Percentiles rank a stretch among this genome's conserved stretches.
Conservation (phyloP, 2,329 filamentous ascomycete genomes). For the Pseudogymnoascus sp. region DNA sequence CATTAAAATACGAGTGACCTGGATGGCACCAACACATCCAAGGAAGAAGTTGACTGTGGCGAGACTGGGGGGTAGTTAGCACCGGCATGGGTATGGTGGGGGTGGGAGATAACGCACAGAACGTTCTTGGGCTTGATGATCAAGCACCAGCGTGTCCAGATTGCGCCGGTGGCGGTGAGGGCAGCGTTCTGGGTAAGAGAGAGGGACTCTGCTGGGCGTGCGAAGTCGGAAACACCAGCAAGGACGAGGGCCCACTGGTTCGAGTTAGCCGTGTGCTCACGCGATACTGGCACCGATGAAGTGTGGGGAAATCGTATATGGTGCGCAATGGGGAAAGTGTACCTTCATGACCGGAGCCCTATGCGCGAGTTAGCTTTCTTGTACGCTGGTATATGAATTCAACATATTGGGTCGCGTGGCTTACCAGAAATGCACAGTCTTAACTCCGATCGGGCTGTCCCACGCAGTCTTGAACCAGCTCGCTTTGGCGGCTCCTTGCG, state of each 20-base stretch:
- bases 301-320: neutral
- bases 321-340: slow-evolving; percentile 18
- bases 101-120: slow-evolving; percentile 49
- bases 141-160: slow-evolving; percentile 99
- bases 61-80: slow-evolving; percentile 45
- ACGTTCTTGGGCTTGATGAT: slow-evolving; percentile 92
- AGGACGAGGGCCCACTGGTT: slow-evolving; percentile 81
- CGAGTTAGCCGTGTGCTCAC: slow-evolving; percentile 12
- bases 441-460: slow-evolving; percentile 72
- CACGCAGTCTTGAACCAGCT: slow-evolving; percentile 71
- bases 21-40: slow-evolving; percentile 74
- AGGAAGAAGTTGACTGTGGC: slow-evolving; percentile 98
- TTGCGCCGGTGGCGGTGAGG: slow-evolving; percentile 81
- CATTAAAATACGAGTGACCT: slow-evolving; percentile 68
- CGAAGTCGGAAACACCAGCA: slow-evolving; percentile 84
- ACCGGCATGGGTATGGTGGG: slow-evolving; percentile 10
- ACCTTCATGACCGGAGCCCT: slow-evolving; percentile 93
- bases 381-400: neutral
- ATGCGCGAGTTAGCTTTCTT: slow-evolving; percentile 17
- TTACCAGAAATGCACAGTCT: slow-evolving; percentile 98
- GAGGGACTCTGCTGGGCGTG: slow-evolving; percentile 84
- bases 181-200: slow-evolving; percentile 88
- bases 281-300: neutral
- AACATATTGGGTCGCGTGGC: slow-evolving; percentile 19
- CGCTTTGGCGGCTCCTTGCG: slow-evolving; percentile 35